phyloP scores from a whole-genome alignment of 139 green algal species.

The Chlorella sp. region DNA sequence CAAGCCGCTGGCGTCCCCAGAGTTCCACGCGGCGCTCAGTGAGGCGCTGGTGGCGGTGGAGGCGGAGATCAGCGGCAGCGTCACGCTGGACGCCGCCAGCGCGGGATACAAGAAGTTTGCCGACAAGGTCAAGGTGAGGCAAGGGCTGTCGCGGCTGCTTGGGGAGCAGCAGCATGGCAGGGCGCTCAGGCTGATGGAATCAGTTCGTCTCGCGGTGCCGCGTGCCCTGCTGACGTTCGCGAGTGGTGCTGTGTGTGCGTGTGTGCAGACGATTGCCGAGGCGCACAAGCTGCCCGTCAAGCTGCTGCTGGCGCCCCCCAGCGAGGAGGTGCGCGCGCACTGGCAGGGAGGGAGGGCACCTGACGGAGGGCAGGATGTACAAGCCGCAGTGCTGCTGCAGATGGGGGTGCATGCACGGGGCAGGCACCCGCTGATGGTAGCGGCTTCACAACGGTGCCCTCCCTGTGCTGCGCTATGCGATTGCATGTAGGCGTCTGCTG shows the following conservation, averaged over 20 bases:
- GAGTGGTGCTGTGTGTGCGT: background rate
- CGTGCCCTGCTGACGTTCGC: background rate
- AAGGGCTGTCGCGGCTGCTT: no score
- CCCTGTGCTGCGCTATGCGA: no score
- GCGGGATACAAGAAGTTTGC: slow-evolving; percentile 54
- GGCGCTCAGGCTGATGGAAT: no score
- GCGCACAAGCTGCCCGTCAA: slow-evolving; percentile 30
- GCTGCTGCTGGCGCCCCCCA: slow-evolving; percentile 17
- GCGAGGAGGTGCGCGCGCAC: background rate
- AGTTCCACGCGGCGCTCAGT: slow-evolving; percentile 34
- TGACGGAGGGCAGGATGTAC: no score
- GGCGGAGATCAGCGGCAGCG: slow-evolving; percentile 23
- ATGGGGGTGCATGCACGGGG: no score
- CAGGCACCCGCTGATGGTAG: no score
- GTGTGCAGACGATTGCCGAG: slow-evolving; percentile 9
- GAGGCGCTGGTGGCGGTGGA: slow-evolving; percentile 41
- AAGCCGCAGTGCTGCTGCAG: slow-evolving; percentile 15
- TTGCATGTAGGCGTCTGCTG: no score
- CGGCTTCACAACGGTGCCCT: no score
- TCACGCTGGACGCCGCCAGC: slow-evolving; percentile 30
- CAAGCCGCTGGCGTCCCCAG: slow-evolving; percentile 23
- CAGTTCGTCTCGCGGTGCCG: no score
- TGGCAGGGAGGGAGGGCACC: no score
- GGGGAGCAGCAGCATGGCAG: no score
- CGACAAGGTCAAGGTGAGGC: slow-evolving; percentile 43